Percentiles rank a stretch among this genome's conserved stretches.
Evolutionary conservation across 768 basidiomycete species (phyloP).

Genomic region (Termitomyces heimii): DNA sequence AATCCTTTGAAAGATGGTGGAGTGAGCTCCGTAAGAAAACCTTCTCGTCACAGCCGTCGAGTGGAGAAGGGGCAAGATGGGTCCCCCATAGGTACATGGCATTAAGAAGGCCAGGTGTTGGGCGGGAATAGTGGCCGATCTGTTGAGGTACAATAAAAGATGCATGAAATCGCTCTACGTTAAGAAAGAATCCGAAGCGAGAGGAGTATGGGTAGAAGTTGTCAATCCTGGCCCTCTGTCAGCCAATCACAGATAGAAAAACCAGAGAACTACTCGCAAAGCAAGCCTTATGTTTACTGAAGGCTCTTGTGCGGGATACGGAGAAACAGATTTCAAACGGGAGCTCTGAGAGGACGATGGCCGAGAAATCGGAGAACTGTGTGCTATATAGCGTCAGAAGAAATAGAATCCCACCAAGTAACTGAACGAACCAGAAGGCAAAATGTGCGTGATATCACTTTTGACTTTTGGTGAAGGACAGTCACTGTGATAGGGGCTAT

Average conservation of each 20-base stretch:
- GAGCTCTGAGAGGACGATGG: not conserved
- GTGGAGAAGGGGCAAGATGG: constrained; percentile 21
- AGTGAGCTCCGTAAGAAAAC: constrained; percentile 32
- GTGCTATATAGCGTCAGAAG: not conserved
- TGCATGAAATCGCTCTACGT: constrained; percentile 35
- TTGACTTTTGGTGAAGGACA: constrained; percentile 1
- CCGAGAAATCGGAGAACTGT: not conserved
- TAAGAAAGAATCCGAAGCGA: constrained; percentile 50
- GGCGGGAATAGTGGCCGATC: constrained; percentile 24
- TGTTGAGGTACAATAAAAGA: constrained; percentile 22
- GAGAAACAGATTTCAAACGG: not conserved
- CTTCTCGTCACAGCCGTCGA: constrained; percentile 22
- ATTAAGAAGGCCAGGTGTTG: constrained; percentile 30
- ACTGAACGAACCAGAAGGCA: not conserved
- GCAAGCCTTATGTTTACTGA: constrained; percentile 10
- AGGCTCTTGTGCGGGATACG: constrained; percentile 4
- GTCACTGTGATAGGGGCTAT: constrained; percentile 10
- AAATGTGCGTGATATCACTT: not conserved
- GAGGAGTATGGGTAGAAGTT: constrained; percentile 35
- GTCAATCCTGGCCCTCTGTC: constrained; percentile 15
- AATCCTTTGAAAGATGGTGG: constrained; percentile 28
- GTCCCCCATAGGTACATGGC: constrained; percentile 32
- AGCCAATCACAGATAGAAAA: not conserved
- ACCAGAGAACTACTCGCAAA: constrained; percentile 3
- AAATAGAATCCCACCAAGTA: not conserved